These are phyloP conservation scores for Pseudogymnoascus sp. DNA, from an alignment of 2,329 filamentous ascomycete species.

Conservation along the genomic window DNA sequence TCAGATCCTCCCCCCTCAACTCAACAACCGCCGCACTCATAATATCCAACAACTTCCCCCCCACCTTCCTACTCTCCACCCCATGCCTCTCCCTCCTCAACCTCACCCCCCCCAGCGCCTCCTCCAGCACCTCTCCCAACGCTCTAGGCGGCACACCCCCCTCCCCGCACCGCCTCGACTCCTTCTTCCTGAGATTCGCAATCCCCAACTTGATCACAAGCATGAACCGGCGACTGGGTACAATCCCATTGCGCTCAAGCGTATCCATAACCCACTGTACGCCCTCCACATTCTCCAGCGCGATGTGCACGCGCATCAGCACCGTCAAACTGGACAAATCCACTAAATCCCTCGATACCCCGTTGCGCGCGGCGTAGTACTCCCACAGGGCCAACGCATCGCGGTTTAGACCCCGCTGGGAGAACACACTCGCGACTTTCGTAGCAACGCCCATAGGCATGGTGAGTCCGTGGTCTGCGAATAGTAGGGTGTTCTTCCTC, in stretches of 20 bases:
- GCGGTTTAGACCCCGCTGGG: slow-evolving; percentile 13
- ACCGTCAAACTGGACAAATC: slow-evolving; percentile 22
- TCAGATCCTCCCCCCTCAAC: background rate
- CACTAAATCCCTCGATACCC: slow-evolving; percentile 12
- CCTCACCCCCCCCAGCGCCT: slow-evolving; percentile 12
- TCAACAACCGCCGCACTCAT: slow-evolving; percentile 10
- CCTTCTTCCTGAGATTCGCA: background rate
- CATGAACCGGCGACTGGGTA: slow-evolving; percentile 20
- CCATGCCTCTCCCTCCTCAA: slow-evolving; percentile 8
- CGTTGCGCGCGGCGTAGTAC: slow-evolving; percentile 17
- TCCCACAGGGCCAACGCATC: slow-evolving; percentile 25
- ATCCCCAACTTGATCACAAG: slow-evolving; percentile 13
- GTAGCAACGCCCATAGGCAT: slow-evolving; percentile 21
- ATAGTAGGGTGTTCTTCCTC: background rate
- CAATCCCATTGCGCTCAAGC: slow-evolving; percentile 18
- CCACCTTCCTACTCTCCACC: slow-evolving; percentile 13
- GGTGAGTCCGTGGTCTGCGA: slow-evolving; percentile 16
- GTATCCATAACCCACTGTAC: slow-evolving; percentile 22
- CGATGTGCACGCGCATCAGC: slow-evolving; percentile 24
- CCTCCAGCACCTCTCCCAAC: slow-evolving; percentile 9
- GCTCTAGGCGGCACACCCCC: background rate
- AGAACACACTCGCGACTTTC: slow-evolving; percentile 22
- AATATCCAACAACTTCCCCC: slow-evolving; percentile 19
- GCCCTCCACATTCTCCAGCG: slow-evolving; percentile 18
- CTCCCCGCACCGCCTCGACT: slow-evolving; percentile 10